A percentile compares a stretch with the other conserved stretches of the same genome.
phyloP scores from a whole-genome alignment of 1,284 basidiomycete genomes.

The Chalciporus piperatoides region DNA sequence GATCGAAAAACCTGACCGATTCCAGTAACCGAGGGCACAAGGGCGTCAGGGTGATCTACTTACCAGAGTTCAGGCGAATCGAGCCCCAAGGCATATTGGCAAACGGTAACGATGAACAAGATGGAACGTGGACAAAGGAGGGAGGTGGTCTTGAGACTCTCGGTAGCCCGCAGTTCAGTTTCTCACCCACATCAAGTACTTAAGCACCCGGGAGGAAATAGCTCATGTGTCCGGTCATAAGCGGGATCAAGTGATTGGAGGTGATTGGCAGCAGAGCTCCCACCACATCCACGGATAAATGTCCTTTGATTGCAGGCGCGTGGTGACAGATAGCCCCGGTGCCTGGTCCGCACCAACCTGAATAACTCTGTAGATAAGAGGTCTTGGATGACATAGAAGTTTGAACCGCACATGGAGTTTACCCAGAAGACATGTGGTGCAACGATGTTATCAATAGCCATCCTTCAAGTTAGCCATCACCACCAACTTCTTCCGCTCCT shows the following conservation, averaged over 20 bases:
- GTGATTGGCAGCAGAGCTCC: neutral
- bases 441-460: neutral
- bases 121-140: neutral
- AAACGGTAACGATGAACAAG: neutral
- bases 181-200: slow-evolving; percentile 1
- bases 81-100: slow-evolving; percentile 44
- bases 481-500: neutral
- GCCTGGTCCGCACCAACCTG: neutral
- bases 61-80: slow-evolving; percentile 46
- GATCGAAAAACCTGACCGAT: slow-evolving; percentile 37
- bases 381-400: neutral
- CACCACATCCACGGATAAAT: neutral
- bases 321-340: neutral
- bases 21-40: neutral
- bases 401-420: neutral
- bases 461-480: neutral
- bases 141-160: neutral
- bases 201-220: neutral
- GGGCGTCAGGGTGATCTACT: slow-evolving; percentile 1
- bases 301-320: neutral
- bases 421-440: neutral
- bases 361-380: neutral
- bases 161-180: neutral
- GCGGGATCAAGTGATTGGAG: neutral
- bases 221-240: neutral